A percentile compares a stretch with the other conserved stretches of the same genome.
Evolutionary conservation across 2,329 filamentous ascomycete genomes (phyloP).

Genomic region (Hyphodiscus sp.): DNA sequence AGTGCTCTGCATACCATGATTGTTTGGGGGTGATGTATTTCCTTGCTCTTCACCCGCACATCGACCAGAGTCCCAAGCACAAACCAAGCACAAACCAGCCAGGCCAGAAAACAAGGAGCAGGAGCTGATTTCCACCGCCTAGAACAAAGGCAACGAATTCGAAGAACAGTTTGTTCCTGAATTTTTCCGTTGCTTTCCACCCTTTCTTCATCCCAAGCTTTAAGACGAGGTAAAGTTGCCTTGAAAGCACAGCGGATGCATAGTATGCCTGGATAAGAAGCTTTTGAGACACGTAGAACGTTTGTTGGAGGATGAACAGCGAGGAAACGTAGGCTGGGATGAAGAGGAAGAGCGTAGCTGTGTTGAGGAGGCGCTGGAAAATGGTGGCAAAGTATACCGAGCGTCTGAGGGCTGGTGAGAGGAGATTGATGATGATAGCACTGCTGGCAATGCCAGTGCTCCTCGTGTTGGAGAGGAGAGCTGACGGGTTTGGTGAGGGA

Average conservation of each 20-base stretch:
- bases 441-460: no score
- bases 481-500: not conserved
- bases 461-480: not conserved
- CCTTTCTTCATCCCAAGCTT: conserved; percentile 1
- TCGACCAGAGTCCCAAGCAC: conserved; percentile 7
- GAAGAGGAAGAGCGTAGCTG: conserved; percentile 18
- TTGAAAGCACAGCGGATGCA: not conserved
- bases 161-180: conserved; percentile 23
- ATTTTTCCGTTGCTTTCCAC: conserved; percentile 16
- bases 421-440: conserved; percentile 4
- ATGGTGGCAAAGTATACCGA: conserved; percentile 10
- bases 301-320: conserved; percentile 14
- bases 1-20: not conserved
- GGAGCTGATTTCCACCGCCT: conserved; percentile 22
- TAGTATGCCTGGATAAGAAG: conserved; percentile 10
- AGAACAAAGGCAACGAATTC: conserved; percentile 27
- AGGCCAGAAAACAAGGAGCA: conserved; percentile 28
- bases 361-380: conserved; percentile 14
- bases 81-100: conserved; percentile 26
- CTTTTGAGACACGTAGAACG: conserved; percentile 11
- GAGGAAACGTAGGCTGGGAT: conserved; percentile 17
- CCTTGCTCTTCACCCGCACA: conserved; percentile 14
- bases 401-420: conserved; percentile 12
- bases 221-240: not conserved
- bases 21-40: not conserved